Evolutionary conservation across 371 early-diverging fungal genomes (phyloP).

Genomic region (Rhizopus sp.): DNA sequence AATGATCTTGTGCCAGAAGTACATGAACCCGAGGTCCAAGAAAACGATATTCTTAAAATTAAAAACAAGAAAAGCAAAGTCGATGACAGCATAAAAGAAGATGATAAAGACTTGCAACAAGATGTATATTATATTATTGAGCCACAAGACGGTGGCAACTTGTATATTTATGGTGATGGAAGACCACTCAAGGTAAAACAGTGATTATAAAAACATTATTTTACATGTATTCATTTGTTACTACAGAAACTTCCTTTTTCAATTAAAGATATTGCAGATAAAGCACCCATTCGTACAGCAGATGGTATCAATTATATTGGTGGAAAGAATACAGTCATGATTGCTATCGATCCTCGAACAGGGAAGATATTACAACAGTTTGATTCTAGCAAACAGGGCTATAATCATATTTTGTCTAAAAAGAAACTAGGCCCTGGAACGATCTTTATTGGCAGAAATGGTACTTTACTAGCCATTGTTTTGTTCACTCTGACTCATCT

Average conservation of each 20-base stretch:
- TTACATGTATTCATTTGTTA: neutral
- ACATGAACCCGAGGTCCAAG: conserved; percentile 3
- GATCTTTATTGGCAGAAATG: conserved; percentile 43
- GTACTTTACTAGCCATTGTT: conserved; percentile 18
- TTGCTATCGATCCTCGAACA: conserved; percentile 71
- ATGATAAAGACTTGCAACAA: conserved; percentile 14
- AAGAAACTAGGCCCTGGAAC: conserved; percentile 31
- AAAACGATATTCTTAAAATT: conserved; percentile 11
- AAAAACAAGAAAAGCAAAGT: neutral
- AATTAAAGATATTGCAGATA: conserved; percentile 66
- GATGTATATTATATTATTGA: conserved; percentile 74
- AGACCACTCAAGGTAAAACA: conserved; percentile 52
- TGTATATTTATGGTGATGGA: conserved; percentile 68
- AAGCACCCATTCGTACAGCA: conserved; percentile 59
- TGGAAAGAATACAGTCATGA: conserved; percentile 63
- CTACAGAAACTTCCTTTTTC: conserved; percentile 70
- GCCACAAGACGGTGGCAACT: conserved; percentile 72
- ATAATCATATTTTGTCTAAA: conserved; percentile 21
- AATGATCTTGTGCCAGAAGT: conserved; percentile 11
- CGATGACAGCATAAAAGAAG: conserved; percentile 10
- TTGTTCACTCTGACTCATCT: neutral
- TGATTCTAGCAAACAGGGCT: conserved; percentile 41
- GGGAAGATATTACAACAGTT: conserved; percentile 63
- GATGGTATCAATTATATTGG: conserved; percentile 71
- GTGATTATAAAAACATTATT: neutral